Evolutionary conservation across 805 yeast genomes (phyloP), one percentile per base, ranked within the genome.

Genomic region (Saturnispora gosingensis): DNA sequence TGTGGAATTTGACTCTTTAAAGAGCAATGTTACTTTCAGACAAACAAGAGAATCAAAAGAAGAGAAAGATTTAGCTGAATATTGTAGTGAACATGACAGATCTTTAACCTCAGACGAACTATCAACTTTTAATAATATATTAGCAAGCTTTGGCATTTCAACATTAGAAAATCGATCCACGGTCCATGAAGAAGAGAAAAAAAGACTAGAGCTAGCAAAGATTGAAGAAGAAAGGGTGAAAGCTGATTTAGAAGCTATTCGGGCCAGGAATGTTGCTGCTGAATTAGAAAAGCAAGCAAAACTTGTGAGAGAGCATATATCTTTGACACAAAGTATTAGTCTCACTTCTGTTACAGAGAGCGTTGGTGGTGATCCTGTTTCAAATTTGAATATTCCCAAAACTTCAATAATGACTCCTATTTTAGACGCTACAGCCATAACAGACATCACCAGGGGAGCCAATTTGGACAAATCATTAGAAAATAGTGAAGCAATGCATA

Each of bases 1-100:
- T 34, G 45, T 39, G 2, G 56, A 57, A 30, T 43, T 53, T 48
- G 54, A 56, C 30, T 16, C 30, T 13, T 32, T 54, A n/a, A 34
- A 38, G 13, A 27, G 24, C 34, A 38, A 38, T 27, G 50, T 49
- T 11, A 40, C 46, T 22, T 46, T 44, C 5, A 53, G 51, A 39
- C 55, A 52, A 46, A 52, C 57, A 1, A 56, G 50, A 38, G 59
- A 56, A 8, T 49, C 43, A 18, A 56, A 52, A 50, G 55, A 56
- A 28, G 55, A 56, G 11, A 51, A 48, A 25, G 58, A 56, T n/a
- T 50, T 52, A 34, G 49, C 48, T 8, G 47, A 46, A n/a, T 32
- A 49, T 8, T 34, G 49, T 15, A 39, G 51, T 13, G 52, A 35
- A 2, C 58, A 56, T 42, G 53, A 54, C 46, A 32, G 55, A 25